Conservation (phyloP, 495 filamentous ascomycete species). For the Darksidea phi region DNA sequence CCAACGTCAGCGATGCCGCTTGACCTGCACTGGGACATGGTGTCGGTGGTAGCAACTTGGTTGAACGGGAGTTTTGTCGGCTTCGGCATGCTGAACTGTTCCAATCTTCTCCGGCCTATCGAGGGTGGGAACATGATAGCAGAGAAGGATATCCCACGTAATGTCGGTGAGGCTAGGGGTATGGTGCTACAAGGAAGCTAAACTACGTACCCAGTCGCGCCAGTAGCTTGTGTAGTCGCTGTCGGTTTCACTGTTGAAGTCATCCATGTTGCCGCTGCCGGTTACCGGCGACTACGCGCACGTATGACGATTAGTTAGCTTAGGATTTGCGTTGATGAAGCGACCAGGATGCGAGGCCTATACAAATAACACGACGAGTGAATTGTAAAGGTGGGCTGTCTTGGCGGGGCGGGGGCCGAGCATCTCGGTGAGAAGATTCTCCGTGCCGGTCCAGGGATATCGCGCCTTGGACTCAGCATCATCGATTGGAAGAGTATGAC, state of each 20-base stretch:
- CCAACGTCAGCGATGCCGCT: constrained; percentile 2
- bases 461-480: too few relatives aligned
- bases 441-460: too few relatives aligned
- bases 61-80: too few relatives aligned
- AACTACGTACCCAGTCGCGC: constrained; percentile 88
- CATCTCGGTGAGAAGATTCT: too few relatives aligned
- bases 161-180: neutral
- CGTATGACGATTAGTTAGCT: neutral
- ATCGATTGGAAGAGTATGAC: too few relatives aligned
- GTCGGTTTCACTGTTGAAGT: constrained; percentile 95
- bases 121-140: neutral
- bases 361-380: neutral
- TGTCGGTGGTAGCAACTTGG: neutral
- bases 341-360: neutral
- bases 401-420: neutral
- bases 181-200: neutral
- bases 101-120: neutral
- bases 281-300: neutral
- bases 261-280: constrained; percentile 64
- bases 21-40: neutral
- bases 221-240: constrained; percentile 99
- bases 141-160: neutral
- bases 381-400: constrained; percentile 7
- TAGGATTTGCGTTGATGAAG: neutral
- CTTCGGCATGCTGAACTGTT: neutral